Conservation (phyloP, 805 yeast genomes). For the Ogataea nonfermentans region DNA sequence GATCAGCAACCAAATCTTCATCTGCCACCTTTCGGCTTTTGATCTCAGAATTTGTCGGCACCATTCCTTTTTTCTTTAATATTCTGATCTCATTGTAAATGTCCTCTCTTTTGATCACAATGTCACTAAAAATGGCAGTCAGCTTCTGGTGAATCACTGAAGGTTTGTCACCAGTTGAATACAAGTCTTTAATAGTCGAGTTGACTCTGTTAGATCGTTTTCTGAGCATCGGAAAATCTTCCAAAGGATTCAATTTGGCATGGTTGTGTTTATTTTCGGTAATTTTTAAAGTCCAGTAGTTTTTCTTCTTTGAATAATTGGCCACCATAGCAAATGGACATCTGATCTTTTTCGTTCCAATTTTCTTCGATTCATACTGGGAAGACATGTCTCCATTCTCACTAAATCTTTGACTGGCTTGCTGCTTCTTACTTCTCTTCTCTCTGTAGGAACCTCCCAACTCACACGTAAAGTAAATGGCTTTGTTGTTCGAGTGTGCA, state of each 20-base stretch:
- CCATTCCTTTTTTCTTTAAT: constrained; percentile 46
- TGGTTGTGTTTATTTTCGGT: constrained; percentile 59
- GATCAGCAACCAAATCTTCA: constrained; percentile 20
- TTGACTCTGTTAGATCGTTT: constrained; percentile 53
- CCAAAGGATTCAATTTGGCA: constrained; percentile 54
- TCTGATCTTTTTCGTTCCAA: constrained; percentile 48
- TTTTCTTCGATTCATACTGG: constrained; percentile 23
- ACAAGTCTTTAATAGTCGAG: constrained; percentile 48
- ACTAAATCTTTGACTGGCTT: constrained; percentile 22
- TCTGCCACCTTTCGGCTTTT: constrained; percentile 27
- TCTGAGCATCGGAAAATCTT: constrained; percentile 56
- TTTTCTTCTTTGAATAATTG: constrained; percentile 46
- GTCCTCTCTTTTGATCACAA: constrained; percentile 55
- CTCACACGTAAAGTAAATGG: constrained; percentile 59
- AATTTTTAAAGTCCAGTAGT: constrained; percentile 51
- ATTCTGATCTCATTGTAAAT: constrained; percentile 58
- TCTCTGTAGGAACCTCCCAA: constrained; percentile 56
- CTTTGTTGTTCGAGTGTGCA: constrained; percentile 57
- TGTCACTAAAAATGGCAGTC: constrained; percentile 50
- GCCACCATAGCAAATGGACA: constrained; percentile 64
- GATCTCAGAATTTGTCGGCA: constrained; percentile 29
- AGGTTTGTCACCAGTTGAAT: constrained; percentile 56
- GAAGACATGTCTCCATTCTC: constrained; percentile 23
- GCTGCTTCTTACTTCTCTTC: constrained; percentile 37
- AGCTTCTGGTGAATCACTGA: constrained; percentile 51